Evolutionary conservation across 2,329 filamentous ascomycete species (phyloP).

Genomic region (Cordyceps javanica): DNA sequence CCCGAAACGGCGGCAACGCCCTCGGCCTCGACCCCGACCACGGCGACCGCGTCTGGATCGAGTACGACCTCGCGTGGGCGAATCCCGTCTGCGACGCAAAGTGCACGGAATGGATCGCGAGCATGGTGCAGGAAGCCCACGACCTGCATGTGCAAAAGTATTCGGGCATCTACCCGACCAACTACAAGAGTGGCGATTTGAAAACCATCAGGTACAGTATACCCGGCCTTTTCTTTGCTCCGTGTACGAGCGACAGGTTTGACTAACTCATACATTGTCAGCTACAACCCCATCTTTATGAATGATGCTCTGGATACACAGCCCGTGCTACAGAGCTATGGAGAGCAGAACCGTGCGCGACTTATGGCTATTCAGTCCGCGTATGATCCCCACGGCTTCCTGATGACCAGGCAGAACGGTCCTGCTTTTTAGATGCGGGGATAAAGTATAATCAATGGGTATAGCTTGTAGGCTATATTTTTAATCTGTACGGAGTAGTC

Average conservation of each 20-base stretch:
- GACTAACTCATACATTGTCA: neutral
- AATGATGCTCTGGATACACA: conserved; percentile 18
- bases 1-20: conserved; percentile 17
- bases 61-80: conserved; percentile 25
- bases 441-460: no score
- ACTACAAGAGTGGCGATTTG: conserved; percentile 18
- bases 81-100: conserved; percentile 16
- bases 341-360: conserved; percentile 11
- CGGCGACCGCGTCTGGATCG: conserved; percentile 26
- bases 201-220: conserved; percentile 14
- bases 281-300: conserved; percentile 21
- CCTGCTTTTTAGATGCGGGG: conserved; percentile 5
- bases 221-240: no score
- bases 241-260: neutral
- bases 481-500: neutral
- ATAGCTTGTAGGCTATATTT: no score
- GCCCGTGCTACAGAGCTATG: conserved; percentile 18
- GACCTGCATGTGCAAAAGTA: conserved; percentile 15
- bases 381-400: conserved; percentile 17
- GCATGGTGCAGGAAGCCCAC: conserved; percentile 12
- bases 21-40: conserved; percentile 20
- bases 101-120: conserved; percentile 14
- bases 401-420: conserved; percentile 5
- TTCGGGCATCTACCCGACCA: conserved; percentile 17
- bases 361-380: conserved; percentile 12